phyloP scores from a whole-genome alignment of 176 grass and related monocot species.

The Triticum urartu region DNA sequence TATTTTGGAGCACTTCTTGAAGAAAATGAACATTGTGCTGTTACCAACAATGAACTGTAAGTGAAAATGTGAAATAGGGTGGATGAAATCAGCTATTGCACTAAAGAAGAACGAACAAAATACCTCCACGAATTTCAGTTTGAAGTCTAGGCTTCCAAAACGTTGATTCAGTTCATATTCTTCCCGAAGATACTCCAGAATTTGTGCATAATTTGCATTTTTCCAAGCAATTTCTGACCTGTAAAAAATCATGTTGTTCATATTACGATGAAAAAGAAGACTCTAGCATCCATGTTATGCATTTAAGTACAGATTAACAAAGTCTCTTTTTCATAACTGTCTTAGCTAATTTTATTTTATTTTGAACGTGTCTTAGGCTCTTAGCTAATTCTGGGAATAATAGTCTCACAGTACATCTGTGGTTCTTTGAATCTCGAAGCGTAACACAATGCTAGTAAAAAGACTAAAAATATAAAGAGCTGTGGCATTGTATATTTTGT shows the following conservation, averaged over 20 bases:
- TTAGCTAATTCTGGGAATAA: neutral
- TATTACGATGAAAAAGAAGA: neutral
- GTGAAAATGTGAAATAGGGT: neutral
- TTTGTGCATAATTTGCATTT: slow-evolving; percentile 93
- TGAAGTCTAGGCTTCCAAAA: slow-evolving; percentile 91
- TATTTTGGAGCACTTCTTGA: slow-evolving; percentile 94
- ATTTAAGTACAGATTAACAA: slow-evolving; percentile 5
- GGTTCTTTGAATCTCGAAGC: neutral
- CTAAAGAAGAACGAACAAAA: slow-evolving; percentile 2
- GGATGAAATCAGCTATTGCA: neutral
- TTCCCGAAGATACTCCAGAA: slow-evolving; percentile 80
- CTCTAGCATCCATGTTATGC: neutral
- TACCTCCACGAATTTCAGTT: slow-evolving; percentile 97
- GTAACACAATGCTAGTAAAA: neutral
- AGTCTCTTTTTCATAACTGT: neutral
- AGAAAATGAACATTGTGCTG: slow-evolving; percentile 98
- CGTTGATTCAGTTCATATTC: slow-evolving; percentile 91
- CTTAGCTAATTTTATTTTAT: neutral
- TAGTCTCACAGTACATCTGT: neutral
- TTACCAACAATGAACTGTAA: slow-evolving; percentile 37
- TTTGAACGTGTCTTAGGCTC: neutral
- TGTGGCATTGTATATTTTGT: neutral
- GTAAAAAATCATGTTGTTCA: neutral
- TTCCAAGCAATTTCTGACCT: slow-evolving; percentile 98
- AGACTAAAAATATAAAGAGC: neutral